Base-by-base conservation (phyloP, 371 early-diverging fungal genomes). In the Rhizoclosmatium hyalinum region DNA sequence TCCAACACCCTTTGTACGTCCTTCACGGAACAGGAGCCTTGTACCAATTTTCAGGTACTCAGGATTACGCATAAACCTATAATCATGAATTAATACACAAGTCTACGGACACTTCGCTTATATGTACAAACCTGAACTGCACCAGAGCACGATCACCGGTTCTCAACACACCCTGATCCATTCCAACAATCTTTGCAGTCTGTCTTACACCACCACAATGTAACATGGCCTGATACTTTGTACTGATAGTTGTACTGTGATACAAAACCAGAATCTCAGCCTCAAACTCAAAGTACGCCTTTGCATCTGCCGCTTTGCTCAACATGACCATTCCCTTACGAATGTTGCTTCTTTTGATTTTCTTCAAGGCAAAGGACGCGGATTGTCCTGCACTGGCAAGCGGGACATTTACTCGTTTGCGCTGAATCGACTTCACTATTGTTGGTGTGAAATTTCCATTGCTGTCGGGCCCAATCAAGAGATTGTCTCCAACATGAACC, bases 151-250 rank as follows among this genome's bases (percentile, higher is more conserved):
- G 84, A 77, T 96, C 96, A 0, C 97, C 96, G 0, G 97, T 95
- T 14, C 97, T 85, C 69, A 96, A 80, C 12, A 94, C 87, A 46
- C 80, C 77, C 42, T 90, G 85, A 65, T 94, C 91, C 83, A 92
- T 87, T 2, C 89, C 88, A n/a, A 90, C 78, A 32, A 96, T 95
- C 57, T 91, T 86, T 0, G 94, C 97, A 0, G 97, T 94, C 81
- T 96, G 96, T 5, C 96, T 85, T 0, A 96, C 94, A 17, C 93
- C 88, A 0, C 96, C 95, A 72, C 94, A 95, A 77, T 96, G 96
- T 50, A 96, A 82, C 95, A 96, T 96, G 2, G 97, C 95, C 81
- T 96, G 97, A 80, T 96, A 96, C 71, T 91, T 91, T 61, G 88
- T 84, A 45, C 90, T 89, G 62, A 96, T 96, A 2, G 96, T 96